phyloP scores from a whole-genome alignment of 805 yeast species.

The Cephaloascus albidus region DNA sequence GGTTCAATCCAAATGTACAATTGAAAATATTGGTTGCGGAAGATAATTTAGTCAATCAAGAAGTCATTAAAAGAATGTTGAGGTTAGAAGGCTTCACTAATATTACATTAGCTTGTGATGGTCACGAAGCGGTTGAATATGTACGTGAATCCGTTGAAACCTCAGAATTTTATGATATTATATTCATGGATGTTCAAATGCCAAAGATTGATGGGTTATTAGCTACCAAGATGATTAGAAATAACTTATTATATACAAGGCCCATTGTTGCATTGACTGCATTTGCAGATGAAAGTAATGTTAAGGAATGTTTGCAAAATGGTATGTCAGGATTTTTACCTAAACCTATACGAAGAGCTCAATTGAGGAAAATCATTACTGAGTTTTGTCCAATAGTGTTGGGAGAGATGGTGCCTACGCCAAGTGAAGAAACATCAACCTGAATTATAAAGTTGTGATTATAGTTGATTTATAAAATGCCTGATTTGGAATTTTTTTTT shows the following conservation, averaged over 20 bases:
- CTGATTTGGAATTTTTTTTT: no score
- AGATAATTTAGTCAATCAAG: constrained; percentile 90
- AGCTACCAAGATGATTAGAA: constrained; percentile 70
- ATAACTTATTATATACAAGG: constrained; percentile 44
- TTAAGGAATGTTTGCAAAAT: constrained; percentile 72
- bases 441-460: no score
- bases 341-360: constrained; percentile 74
- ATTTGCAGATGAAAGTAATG: constrained; percentile 88
- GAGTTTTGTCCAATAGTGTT: constrained; percentile 28
- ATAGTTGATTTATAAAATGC: no score
- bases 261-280: constrained; percentile 96
- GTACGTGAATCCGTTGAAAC: constrained; percentile 39
- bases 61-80: constrained; percentile 85
- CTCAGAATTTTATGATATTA: constrained; percentile 47
- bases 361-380: constrained; percentile 47
- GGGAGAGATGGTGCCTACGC: background rate
- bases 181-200: constrained; percentile 98
- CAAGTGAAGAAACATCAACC: background rate
- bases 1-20: constrained; percentile 11
- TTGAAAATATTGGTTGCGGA: constrained; percentile 77
- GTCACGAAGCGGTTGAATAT: constrained; percentile 74
- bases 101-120: constrained; percentile 79
- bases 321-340: constrained; percentile 92
- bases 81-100: constrained; percentile 69
- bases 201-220: constrained; percentile 84